Evolutionary conservation across 495 filamentous ascomycete species (phyloP), one percentile per base, ranked within the genome.

Genomic region (Staphylotrichum tortipilum): DNA sequence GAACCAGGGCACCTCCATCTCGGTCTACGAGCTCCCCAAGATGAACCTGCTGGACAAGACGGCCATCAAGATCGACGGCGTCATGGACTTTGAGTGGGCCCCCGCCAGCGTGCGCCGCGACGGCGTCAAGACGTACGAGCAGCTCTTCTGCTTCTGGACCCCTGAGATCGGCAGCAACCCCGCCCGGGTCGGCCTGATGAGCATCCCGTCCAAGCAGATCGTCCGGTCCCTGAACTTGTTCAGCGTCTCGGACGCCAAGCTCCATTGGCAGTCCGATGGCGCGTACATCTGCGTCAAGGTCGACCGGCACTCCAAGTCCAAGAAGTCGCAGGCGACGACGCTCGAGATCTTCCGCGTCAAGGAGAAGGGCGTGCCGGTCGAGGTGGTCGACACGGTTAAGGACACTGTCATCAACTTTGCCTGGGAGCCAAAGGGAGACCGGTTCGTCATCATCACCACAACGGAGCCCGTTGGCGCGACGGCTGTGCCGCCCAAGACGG

Each of bases 371-470:
- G 92, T 98, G 3, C 92, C 92, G 6, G 91, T 98, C 46, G 92
- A 98, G 67, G 92, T 98, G 37, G 88, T 98, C 37, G 92, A 98
- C 63, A 85, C 85, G 31, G 85, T 97, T 64, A 95, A 95, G 70
- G 91, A 95, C 62, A 94, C 89, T 1, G 94, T 98, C 47, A 91
- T 96, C 67, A 98, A 98, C 75, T 98, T 98, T 58, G 86, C 92
- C 7, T 98, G 92, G 92, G 92, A 98, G 62, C 92, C 92, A 33
- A 92, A 94, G 70, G 92, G 92, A 48, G 89, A 94, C 59, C 82
- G 92, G 38, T 98, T 98, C 68, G 91, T 96, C 49, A 79, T 94
- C 62, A 98, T 98, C 69, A 95, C 88, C n/a, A 88, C 85, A 4
- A 84, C 87, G 12, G 92, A 98, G 68, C 79, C 85, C 10, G 70